Evolutionary conservation across 2,329 filamentous ascomycete genomes (phyloP).

Genomic region (Talaromyces rugulosus): DNA sequence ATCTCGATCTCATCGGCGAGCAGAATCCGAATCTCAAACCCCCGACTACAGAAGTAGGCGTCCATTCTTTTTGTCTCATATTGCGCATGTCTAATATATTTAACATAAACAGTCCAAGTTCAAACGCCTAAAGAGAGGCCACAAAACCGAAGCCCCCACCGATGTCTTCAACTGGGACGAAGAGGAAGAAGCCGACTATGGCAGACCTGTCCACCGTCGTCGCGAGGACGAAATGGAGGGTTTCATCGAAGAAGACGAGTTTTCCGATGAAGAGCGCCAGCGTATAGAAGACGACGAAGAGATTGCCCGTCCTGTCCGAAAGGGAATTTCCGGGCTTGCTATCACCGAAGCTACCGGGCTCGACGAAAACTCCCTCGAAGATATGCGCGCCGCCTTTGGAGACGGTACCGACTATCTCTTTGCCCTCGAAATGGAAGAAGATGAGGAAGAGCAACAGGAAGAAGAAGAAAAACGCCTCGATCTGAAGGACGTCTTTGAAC

Average conservation of each 20-base stretch:
- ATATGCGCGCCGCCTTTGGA: conserved; percentile 94
- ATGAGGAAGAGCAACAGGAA: conserved; percentile 71
- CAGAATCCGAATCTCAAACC: conserved; percentile 67
- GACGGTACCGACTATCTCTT: conserved; percentile 95
- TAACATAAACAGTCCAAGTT: conserved; percentile 67
- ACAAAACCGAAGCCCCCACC: conserved; percentile 62
- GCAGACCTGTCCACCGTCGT: conserved; percentile 43
- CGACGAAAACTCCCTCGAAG: conserved; percentile 87
- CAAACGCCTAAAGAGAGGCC: conserved; percentile 92
- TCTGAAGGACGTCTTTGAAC: conserved; percentile 97
- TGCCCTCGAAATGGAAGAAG: conserved; percentile 83
- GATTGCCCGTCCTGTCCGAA: conserved; percentile 74
- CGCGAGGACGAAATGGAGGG: conserved; percentile 80
- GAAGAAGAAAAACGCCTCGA: conserved; percentile 80
- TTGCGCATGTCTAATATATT: background rate
- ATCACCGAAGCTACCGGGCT: conserved; percentile 78
- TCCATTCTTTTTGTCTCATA: background rate
- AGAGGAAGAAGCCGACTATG: conserved; percentile 62
- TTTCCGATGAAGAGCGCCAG: conserved; percentile 75
- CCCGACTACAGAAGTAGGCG: conserved; percentile 64
- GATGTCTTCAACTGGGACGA: conserved; percentile 97
- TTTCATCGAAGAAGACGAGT: conserved; percentile 96
- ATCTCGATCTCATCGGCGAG: conserved; percentile 90
- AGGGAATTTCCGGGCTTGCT: conserved; percentile 61
- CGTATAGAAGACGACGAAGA: conserved; percentile 70